Evolutionary conservation across 108 stramenopile species (phyloP), one percentile per base, ranked within the genome.

Genomic region (Discostella pseudostelligera): DNA sequence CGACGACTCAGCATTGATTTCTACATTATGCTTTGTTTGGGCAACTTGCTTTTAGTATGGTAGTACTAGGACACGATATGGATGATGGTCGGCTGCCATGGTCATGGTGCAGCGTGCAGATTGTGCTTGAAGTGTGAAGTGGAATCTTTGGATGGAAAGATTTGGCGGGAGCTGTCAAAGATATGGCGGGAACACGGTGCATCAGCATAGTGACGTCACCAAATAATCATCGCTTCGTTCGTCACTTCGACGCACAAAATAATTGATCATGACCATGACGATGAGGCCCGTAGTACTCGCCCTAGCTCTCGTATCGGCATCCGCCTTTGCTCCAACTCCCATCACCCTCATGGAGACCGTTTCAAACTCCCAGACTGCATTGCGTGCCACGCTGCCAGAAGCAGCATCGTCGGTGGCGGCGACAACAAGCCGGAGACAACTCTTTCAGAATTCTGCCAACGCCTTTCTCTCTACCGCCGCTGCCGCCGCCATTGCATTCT

Each of bases 341-440:
- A 25, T 8, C 49, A 10, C 53, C n/a, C 6, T 35, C 53, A 35
- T 16, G 1, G 32, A 13, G 24, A 36, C 16, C 53, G 6, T 8
- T 13, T 1, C 53, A 16, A 7, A 0, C 14, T 36, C 53, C 29
- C 53, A 36, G 26, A 35, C 53, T n/a, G 11, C 53, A 11, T 29
- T 36, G 12, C 20, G 14, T 16, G 53, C 53, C 49, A 7, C 21
- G 10, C 22, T 2, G 6, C 4, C 49, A 24, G 22, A 19, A 22
- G 22, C 49, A 24, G 25, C 49, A 20, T 11, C 2, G 2, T 12
- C 49, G 2, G 17, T 20, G 21, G 10, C 49, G 6, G 17, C 47
- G 3, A 19, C 47, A 8, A 54, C 53, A 29, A 29, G 14, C 53
- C 29, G 53, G 29, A 26, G 53, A 54, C 53, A 17, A 29, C 35